Percentiles rank a stretch among this genome's conserved stretches.
These are phyloP conservation scores for Rhodomyrtus tomentosa DNA, from an alignment of 345 rosid genomes.

Conservation along the genomic window DNA sequence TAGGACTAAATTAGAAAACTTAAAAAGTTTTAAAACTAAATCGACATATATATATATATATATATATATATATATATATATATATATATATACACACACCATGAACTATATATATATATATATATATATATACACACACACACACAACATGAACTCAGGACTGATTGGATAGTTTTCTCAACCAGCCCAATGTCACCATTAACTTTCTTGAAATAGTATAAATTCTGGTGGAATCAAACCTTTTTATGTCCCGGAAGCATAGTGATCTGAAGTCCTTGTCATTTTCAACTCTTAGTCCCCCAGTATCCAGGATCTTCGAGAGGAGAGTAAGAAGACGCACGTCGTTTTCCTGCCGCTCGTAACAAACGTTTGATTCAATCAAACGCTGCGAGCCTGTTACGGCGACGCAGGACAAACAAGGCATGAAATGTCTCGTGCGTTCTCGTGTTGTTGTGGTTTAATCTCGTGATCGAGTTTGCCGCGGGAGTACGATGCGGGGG, in stretches of 20 bases:
- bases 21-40: not conserved
- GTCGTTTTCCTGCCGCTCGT: not conserved
- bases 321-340: not conserved
- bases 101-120: too few relatives aligned
- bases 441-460: not conserved
- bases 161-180: too few relatives aligned
- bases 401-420: not conserved
- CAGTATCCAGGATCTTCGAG: not conserved
- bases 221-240: too few relatives aligned
- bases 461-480: not conserved
- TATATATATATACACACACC: too few relatives aligned
- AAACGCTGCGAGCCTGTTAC: not conserved
- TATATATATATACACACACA: too few relatives aligned
- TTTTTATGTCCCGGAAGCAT: too few relatives aligned
- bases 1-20: not conserved
- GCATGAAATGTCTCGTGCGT: not conserved
- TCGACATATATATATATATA: fast-evolving
- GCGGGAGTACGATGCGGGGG: not conserved
- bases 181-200: too few relatives aligned
- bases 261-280: not conserved
- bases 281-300: not conserved
- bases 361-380: not conserved
- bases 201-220: too few relatives aligned
- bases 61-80: too few relatives aligned
- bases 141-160: too few relatives aligned